Conservation (phyloP, 352 stramenopile species). For the Labyrinthula sp. region DNA sequence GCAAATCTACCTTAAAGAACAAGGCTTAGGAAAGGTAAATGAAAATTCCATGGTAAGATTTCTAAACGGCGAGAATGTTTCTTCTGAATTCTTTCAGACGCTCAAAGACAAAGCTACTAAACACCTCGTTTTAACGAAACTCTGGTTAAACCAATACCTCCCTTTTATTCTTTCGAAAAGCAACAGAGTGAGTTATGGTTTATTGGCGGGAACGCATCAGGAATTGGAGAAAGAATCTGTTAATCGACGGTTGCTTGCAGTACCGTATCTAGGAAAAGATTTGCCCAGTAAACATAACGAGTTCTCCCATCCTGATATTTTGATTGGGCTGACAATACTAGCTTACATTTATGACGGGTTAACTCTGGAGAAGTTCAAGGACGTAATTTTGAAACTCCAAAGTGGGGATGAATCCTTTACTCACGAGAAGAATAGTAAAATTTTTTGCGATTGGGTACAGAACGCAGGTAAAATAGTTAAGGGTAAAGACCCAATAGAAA, state of each 20-base stretch:
- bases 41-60: slow-evolving; percentile 18
- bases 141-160: slow-evolving; percentile 87
- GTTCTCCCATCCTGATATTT: slow-evolving; percentile 92
- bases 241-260: slow-evolving; percentile 68
- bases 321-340: slow-evolving; percentile 64
- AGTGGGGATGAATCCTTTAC: too few relatives aligned
- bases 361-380: slow-evolving; percentile 46
- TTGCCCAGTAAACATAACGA: slow-evolving; percentile 90
- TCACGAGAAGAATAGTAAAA: slow-evolving; percentile 7
- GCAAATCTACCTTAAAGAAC: slow-evolving; percentile 44
- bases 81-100: slow-evolving; percentile 3
- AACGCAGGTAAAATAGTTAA: slow-evolving; percentile 12
- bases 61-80: slow-evolving; percentile 4
- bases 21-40: too few relatives aligned
- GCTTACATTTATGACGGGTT: slow-evolving; percentile 67
- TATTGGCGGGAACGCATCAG: slow-evolving; percentile 86
- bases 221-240: slow-evolving; percentile 93
- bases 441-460: slow-evolving; percentile 18
- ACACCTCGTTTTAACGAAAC: too few relatives aligned
- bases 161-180: slow-evolving; percentile 97
- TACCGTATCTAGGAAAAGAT: slow-evolving; percentile 98
- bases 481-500: too few relatives aligned
- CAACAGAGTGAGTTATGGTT: slow-evolving; percentile 90
- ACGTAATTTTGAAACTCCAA: slow-evolving; percentile 23
- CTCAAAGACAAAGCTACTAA: slow-evolving; percentile 20